Conservation (phyloP, 2,329 filamentous ascomycete genomes). For the Graphilbum fragrans region DNA sequence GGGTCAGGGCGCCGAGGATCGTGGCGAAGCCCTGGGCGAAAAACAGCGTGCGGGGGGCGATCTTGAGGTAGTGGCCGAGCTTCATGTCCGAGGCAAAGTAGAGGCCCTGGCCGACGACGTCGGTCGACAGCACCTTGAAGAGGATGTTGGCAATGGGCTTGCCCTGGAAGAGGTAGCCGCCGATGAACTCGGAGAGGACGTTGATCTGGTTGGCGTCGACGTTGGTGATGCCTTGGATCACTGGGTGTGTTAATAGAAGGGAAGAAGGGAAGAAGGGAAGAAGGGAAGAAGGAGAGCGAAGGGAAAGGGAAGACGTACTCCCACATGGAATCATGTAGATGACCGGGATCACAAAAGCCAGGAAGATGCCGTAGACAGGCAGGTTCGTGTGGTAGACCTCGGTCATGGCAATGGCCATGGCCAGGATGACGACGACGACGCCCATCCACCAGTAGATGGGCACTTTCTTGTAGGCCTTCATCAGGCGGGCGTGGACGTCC, state of each 20-base stretch:
- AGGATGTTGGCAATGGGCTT: conserved; percentile 32
- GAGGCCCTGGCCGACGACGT: conserved; percentile 28
- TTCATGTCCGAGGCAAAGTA: conserved; percentile 38
- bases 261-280: neutral
- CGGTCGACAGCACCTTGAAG: conserved; percentile 28
- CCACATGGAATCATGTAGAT: conserved; percentile 33
- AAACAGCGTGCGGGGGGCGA: conserved; percentile 33
- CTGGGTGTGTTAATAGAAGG: neutral
- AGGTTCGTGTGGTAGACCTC: conserved; percentile 32
- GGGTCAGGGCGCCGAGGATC: conserved; percentile 30
- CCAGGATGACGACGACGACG: conserved; percentile 20
- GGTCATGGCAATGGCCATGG: conserved; percentile 24
- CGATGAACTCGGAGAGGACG: conserved; percentile 33
- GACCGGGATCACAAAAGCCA: conserved; percentile 29
- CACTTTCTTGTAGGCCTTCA: conserved; percentile 17
- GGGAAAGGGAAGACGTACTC: conserved; percentile 9
- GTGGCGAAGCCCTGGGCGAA: conserved; percentile 33
- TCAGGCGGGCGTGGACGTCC: conserved; percentile 9
- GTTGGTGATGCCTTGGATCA: conserved; percentile 34
- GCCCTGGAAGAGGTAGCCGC: conserved; percentile 32
- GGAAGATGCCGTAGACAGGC: conserved; percentile 30
- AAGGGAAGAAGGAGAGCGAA: neutral
- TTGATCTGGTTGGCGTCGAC: conserved; percentile 36
- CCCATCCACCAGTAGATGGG: conserved; percentile 32
- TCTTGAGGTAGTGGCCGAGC: conserved; percentile 37